Evolutionary conservation across 2,329 filamentous ascomycete species (phyloP), one percentile per base, ranked within the genome.

Genomic region (Diatrype stigma): DNA sequence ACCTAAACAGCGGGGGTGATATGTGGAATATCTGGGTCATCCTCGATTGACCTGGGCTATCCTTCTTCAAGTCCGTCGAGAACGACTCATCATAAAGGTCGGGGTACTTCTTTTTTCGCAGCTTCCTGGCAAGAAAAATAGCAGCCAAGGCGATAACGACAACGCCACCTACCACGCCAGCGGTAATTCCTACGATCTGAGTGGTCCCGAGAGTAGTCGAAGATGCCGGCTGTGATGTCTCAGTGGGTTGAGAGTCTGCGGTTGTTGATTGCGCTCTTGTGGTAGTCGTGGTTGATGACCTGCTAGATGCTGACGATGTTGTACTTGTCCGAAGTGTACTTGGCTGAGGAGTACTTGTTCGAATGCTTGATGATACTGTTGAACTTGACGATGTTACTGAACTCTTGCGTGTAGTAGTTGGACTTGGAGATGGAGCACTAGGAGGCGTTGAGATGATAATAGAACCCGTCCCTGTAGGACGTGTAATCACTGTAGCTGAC

Each of bases 161-260:
- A 1, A 74, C 75, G 4, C 76, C 78, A 4, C 34, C 34, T 17
- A 75, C 72, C 11, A 75, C 70, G 6, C 81, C 84, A 3, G 83
- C 70, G 1, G 76, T 71, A 52, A 87, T 82, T 6, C 83, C 84
- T 17, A 75, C 76, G 45, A 86, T 74, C 54, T 84, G 78, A 3
- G 67, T 67, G 6, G 69, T 70, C 21, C 61, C 63, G 32, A 74
- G 63, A n/a, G 57, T 52, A 17, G 34, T 6, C 42, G 53, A 48
- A n/a, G 60, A 52, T 37, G 53, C 26, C 16, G 45, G 22, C 3
- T 35, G 26, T 11, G 49, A 45, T 49, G 51, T 46, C 35, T 44
- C 30, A 19, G 51, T 45, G 10, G 48, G 48, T 30, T 55, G 51
- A 21, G 54, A 37, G 23, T 42, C 44, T 45, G 50, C 40, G 17